These are phyloP conservation scores for Calonectria pseudoturangicola DNA, from an alignment of 2,329 filamentous ascomycete genomes.

Conservation along the genomic window DNA sequence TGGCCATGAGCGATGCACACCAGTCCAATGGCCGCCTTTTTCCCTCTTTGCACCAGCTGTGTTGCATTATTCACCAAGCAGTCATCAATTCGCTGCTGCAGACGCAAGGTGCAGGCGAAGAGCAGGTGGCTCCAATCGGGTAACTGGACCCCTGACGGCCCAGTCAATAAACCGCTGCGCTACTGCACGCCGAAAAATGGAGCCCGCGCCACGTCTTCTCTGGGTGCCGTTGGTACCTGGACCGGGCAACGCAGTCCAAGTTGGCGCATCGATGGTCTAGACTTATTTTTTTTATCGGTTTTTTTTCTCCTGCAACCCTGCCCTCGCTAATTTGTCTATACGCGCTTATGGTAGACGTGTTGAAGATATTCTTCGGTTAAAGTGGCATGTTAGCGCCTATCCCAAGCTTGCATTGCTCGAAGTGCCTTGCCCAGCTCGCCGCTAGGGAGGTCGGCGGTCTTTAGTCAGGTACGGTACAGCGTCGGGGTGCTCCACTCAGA, in stretches of 20 bases:
- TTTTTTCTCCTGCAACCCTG: background rate
- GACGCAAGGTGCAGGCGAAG: background rate
- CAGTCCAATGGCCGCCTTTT: background rate
- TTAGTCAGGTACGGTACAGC: conserved; percentile 26
- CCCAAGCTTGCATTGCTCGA: background rate
- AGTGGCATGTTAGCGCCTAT: background rate
- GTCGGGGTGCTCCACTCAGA: background rate
- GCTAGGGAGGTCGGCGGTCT: background rate
- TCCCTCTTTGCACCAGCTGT: background rate
- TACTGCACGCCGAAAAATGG: conserved; percentile 50
- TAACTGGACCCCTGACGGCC: conserved; percentile 33
- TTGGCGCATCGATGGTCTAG: background rate
- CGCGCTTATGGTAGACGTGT: background rate
- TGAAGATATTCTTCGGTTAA: background rate
- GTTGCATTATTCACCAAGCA: conserved; percentile 8
- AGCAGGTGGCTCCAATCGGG: conserved; percentile 7
- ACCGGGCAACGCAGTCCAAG: background rate
- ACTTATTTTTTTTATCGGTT: background rate
- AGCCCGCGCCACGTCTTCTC: conserved; percentile 26
- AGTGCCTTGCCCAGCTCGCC: background rate
- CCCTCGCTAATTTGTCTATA: no score
- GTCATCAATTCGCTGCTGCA: conserved; percentile 5
- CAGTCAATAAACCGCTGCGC: conserved; percentile 56
- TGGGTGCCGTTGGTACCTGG: background rate
- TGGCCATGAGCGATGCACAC: background rate